These are phyloP conservation scores for Globisporangium paroecandrum DNA, from an alignment of 352 stramenopile genomes.

Conservation along the genomic window DNA sequence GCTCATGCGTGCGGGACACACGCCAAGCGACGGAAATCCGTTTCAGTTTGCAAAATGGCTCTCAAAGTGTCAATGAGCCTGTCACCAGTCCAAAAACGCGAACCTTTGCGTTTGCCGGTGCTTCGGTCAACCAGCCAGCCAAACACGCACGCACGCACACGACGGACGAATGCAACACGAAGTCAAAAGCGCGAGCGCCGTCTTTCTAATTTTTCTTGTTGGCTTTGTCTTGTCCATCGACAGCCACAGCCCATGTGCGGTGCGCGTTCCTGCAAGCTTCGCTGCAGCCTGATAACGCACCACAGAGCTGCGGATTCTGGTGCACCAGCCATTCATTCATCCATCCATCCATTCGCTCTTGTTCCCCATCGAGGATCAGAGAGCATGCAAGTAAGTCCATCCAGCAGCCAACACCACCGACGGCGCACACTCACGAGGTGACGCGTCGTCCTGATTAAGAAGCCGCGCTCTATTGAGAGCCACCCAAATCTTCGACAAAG, in stretches of 20 bases:
- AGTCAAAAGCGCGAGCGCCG: neutral
- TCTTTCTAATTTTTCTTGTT: neutral
- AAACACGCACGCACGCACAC: neutral
- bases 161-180: neutral
- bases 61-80: neutral
- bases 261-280: conserved; percentile 6
- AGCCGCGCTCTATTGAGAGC: conserved; percentile 9
- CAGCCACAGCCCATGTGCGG: neutral
- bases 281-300: conserved; percentile 5
- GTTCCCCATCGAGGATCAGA: too few relatives aligned
- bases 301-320: neutral
- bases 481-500: conserved; percentile 5
- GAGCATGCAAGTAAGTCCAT: neutral
- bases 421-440: neutral
- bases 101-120: neutral
- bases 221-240: neutral
- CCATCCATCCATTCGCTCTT: neutral
- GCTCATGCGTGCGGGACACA: neutral
- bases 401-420: neutral
- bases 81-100: neutral
- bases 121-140: neutral
- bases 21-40: neutral
- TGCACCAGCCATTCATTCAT: conserved; percentile 1
- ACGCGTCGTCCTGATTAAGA: conserved; percentile 4
- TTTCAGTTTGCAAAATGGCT: neutral